Evolutionary conservation across 106 monocot genomes (phyloP).

Genomic region (Ottelia alismoides): DNA sequence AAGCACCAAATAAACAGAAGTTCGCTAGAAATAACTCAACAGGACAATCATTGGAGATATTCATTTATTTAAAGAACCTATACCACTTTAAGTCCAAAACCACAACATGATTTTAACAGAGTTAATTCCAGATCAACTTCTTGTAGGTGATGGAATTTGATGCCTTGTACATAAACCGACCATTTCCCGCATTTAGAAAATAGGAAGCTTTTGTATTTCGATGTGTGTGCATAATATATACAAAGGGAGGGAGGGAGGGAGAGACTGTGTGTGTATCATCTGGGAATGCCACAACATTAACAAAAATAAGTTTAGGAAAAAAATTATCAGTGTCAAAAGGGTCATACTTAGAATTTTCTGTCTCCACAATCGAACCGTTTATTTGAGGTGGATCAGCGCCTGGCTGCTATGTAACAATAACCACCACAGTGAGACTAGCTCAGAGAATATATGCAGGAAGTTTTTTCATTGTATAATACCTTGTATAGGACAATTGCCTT

Average conservation of each 20-base stretch:
- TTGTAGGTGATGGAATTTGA: no score
- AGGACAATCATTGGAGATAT: no score
- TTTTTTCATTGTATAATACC: slow-evolving; percentile 22
- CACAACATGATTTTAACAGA: no score
- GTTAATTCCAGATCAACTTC: no score
- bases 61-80: no score
- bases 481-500: slow-evolving; percentile 65
- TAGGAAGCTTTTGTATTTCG: neutral
- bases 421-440: neutral
- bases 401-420: slow-evolving; percentile 41
- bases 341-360: slow-evolving; percentile 79
- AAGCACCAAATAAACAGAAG: neutral
- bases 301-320: neutral
- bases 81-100: no score
- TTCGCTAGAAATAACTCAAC: neutral
- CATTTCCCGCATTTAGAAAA: no score
- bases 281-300: neutral
- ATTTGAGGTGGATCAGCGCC: slow-evolving; percentile 35
- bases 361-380: slow-evolving; percentile 40
- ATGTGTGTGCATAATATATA: neutral
- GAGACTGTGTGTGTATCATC: no score
- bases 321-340: neutral
- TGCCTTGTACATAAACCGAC: no score
- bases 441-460: neutral
- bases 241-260: neutral